Evolutionary conservation across 1,284 basidiomycete genomes (phyloP).

Genomic region (Sanghuangporus weigelae): DNA sequence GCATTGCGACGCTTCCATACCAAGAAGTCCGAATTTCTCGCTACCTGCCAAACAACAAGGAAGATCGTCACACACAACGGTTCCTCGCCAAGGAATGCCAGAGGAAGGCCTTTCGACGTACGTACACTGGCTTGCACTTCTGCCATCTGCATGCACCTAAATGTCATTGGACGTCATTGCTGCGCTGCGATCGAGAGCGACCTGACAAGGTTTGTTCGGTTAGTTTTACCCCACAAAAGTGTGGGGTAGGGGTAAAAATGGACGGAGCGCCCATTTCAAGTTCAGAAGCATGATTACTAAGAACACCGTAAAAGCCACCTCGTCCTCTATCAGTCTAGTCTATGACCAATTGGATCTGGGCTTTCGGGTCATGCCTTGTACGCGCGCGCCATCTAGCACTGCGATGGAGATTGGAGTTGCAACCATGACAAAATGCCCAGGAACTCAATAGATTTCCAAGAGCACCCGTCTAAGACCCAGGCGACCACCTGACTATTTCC

Average conservation of each 20-base stretch:
- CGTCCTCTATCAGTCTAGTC: background rate
- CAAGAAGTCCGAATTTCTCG: background rate
- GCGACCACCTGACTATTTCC: background rate
- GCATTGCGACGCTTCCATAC: background rate
- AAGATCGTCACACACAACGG: background rate
- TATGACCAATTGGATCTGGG: background rate
- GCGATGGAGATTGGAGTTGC: background rate
- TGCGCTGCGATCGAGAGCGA: background rate
- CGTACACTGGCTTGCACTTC: background rate
- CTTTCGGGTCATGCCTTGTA: background rate
- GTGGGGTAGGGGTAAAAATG: constrained; percentile 7
- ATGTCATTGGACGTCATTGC: background rate
- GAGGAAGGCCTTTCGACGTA: background rate
- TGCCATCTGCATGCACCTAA: background rate
- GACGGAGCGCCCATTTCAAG: background rate
- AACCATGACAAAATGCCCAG: background rate
- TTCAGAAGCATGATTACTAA: background rate
- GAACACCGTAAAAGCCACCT: background rate
- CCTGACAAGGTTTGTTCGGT: background rate
- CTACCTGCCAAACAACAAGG: background rate
- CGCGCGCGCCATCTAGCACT: background rate
- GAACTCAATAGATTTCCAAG: background rate
- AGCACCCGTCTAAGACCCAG: background rate
- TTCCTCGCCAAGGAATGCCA: background rate
- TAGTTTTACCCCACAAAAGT: background rate